Percentiles rank a stretch among this genome's conserved stretches.
phyloP scores from a whole-genome alignment of 1,139 yeast species.

The Yamadazyma diddensiae region DNA sequence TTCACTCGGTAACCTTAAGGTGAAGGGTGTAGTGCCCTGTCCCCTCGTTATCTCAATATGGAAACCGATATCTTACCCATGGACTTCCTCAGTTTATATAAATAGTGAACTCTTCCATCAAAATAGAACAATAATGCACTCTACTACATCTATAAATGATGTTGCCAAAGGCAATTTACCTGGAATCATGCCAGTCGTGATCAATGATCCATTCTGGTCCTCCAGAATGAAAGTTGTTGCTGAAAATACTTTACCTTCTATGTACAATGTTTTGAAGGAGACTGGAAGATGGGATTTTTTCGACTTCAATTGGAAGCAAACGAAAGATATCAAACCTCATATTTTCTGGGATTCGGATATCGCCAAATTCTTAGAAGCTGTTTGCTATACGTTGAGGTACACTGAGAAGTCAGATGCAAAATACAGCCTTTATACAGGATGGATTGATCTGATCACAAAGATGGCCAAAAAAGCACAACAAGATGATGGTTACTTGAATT shows the following conservation, averaged over 20 bases:
- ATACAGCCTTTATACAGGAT: slow-evolving; percentile 10
- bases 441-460: slow-evolving; percentile 16
- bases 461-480: slow-evolving; percentile 21
- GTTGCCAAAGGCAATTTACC: slow-evolving; percentile 2
- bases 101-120: neutral
- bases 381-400: slow-evolving; percentile 17
- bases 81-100: too few species aligned
- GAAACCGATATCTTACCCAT: too few species aligned
- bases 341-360: slow-evolving; percentile 24
- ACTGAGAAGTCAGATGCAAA: slow-evolving; percentile 10
- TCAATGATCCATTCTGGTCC: slow-evolving; percentile 14
- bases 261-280: slow-evolving; percentile 16
- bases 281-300: slow-evolving; percentile 23
- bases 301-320: slow-evolving; percentile 16
- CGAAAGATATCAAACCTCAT: slow-evolving; percentile 15
- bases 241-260: slow-evolving; percentile 20
- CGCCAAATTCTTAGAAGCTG: slow-evolving; percentile 21
- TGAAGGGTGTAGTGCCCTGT: too few species aligned
- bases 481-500: slow-evolving; percentile 22
- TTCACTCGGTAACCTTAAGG: too few species aligned
- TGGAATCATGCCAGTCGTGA: neutral
- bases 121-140: neutral
- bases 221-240: slow-evolving; percentile 20
- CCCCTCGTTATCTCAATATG: too few species aligned
- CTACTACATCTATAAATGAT: neutral